Evolutionary conservation across 768 basidiomycete species (phyloP).

Genomic region (Podaxis rugospora): DNA sequence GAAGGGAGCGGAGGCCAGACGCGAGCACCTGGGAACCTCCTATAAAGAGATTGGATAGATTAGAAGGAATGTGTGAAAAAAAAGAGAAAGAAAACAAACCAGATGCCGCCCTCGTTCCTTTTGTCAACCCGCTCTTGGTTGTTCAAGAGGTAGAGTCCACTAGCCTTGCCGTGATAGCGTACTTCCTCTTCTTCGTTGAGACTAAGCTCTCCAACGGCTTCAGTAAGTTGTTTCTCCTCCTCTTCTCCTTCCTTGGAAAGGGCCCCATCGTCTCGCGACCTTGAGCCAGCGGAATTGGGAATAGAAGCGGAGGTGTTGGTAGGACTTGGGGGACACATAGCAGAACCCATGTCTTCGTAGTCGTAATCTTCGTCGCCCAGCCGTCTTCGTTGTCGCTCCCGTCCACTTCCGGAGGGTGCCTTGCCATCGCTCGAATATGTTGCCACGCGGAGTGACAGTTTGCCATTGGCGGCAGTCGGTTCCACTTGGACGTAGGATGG

Average conservation of each 20-base stretch:
- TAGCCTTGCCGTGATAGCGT: conserved; percentile 82
- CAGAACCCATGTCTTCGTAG: conserved; percentile 15
- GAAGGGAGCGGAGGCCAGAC: conserved; percentile 73
- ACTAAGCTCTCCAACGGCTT: conserved; percentile 82
- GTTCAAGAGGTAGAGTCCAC: conserved; percentile 72
- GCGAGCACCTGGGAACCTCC: conserved; percentile 83
- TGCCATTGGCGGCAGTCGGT: background rate
- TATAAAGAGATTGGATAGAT: conserved; percentile 21
- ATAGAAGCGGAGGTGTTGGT: conserved; percentile 6
- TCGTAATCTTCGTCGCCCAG: conserved; percentile 32
- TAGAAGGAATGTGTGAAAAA: conserved; percentile 4
- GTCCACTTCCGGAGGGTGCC: conserved; percentile 29
- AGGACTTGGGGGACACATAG: conserved; percentile 17
- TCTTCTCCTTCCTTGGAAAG: conserved; percentile 22
- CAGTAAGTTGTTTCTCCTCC: conserved; percentile 43
- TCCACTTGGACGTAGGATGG: background rate
- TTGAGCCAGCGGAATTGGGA: background rate
- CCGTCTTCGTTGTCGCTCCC: conserved; percentile 42
- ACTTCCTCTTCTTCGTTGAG: conserved; percentile 86
- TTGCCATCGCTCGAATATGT: conserved; percentile 24
- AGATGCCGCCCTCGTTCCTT: conserved; percentile 73
- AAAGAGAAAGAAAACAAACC: conserved; percentile 36
- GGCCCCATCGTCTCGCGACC: conserved; percentile 2
- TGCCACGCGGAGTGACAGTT: conserved; percentile 2
- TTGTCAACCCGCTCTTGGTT: conserved; percentile 55